Conservation (phyloP, 345 rosid genomes). For the Eucalyptus tenuipes region DNA sequence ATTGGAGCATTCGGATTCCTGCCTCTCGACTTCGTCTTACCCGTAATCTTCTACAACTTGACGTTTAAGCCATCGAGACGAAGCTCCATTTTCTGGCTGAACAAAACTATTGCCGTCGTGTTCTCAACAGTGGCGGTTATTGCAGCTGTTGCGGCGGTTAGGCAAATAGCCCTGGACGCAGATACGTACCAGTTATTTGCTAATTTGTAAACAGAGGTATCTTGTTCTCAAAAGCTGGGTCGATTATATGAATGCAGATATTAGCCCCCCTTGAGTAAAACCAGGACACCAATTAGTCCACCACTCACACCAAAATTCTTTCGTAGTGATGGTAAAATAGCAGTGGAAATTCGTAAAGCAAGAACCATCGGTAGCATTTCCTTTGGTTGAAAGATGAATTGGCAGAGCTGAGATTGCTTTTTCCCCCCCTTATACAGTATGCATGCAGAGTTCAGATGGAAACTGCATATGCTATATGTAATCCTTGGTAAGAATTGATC, state of each 20-base stretch:
- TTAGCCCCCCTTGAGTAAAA: neutral
- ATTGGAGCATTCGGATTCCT: constrained; percentile 80
- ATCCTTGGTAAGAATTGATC: neutral
- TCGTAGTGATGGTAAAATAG: neutral
- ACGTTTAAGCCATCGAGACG: constrained; percentile 66
- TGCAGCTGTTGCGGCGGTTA: constrained; percentile 66
- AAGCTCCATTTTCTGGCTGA: constrained; percentile 61
- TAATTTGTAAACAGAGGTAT: constrained; percentile 22
- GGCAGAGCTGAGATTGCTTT: neutral
- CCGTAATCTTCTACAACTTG: constrained; percentile 60
- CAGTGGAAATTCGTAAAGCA: neutral
- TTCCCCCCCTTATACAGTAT: neutral
- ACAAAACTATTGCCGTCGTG: constrained; percentile 31
- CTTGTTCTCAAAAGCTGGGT: neutral
- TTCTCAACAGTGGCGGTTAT: constrained; percentile 45
- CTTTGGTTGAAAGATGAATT: neutral
- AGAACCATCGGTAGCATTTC: neutral
- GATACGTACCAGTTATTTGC: constrained; percentile 50
- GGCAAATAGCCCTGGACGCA: constrained; percentile 64
- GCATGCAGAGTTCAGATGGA: neutral
- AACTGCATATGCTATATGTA: neutral
- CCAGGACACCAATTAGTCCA: neutral
- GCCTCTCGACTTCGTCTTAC: constrained; percentile 77
- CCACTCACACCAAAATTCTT: neutral
- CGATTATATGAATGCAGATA: neutral